These are phyloP conservation scores for Crepidotus variabilis DNA, from an alignment of 768 basidiomycete species.

Conservation along the genomic window DNA sequence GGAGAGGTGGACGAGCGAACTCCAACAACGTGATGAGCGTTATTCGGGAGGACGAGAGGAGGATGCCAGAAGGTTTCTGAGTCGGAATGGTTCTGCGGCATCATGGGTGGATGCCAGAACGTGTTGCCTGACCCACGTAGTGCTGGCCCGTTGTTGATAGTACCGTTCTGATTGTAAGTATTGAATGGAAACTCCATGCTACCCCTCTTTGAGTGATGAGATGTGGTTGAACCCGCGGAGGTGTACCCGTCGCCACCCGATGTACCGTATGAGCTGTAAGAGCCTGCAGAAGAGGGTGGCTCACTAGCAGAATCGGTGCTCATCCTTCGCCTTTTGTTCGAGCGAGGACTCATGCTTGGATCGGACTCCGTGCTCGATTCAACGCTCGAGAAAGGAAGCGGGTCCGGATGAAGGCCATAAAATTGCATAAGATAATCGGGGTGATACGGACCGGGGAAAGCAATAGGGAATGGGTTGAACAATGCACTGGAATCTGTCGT, in stretches of 20 bases:
- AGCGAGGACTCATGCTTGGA: conserved; percentile 39
- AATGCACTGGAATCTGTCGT: conserved; percentile 7
- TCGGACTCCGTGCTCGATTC: conserved; percentile 42
- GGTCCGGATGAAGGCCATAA: conserved; percentile 42
- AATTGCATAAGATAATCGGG: conserved; percentile 65
- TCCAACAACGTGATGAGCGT: too few relatives aligned
- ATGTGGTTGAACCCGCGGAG: conserved; percentile 49
- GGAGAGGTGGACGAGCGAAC: too few relatives aligned
- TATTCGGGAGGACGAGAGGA: conserved; percentile 29
- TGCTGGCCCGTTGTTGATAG: conserved; percentile 37
- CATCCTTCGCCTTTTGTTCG: conserved; percentile 69
- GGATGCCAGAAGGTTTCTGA: conserved; percentile 56
- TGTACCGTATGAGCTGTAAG: conserved; percentile 51
- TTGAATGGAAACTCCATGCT: conserved; percentile 64
- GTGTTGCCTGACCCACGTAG: conserved; percentile 56
- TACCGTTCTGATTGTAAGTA: conserved; percentile 38
- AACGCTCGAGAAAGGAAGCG: conserved; percentile 49
- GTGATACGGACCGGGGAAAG: conserved; percentile 71
- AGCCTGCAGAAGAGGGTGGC: conserved; percentile 61
- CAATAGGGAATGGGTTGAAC: conserved; percentile 34
- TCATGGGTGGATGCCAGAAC: conserved; percentile 80
- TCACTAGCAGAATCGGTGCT: conserved; percentile 51
- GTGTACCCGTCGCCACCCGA: conserved; percentile 49
- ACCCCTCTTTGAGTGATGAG: conserved; percentile 49
- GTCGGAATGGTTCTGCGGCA: conserved; percentile 42